Percentiles rank a stretch among this genome's conserved stretches.
Conservation (phyloP, 2,329 filamentous ascomycete species). For the Arthrinium phaeospermum region DNA sequence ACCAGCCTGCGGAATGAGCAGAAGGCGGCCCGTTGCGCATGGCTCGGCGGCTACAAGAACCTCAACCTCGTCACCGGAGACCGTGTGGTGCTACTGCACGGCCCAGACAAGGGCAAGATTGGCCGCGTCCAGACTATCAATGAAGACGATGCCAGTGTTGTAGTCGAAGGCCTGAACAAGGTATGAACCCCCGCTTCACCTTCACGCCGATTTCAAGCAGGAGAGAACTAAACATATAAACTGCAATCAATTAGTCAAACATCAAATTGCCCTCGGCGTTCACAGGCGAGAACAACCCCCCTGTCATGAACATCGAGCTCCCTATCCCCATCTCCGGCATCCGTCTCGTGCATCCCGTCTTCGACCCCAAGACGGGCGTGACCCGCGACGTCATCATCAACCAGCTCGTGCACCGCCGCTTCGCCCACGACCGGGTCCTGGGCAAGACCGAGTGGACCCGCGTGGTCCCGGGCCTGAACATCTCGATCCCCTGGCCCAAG, state of each 20-base stretch:
- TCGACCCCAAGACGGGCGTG: constrained; percentile 66
- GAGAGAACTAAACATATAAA: constrained; percentile 6
- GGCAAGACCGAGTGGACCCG: constrained; percentile 57
- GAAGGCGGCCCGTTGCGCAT: constrained; percentile 52
- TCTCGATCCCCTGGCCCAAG: constrained; percentile 78
- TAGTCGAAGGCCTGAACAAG: constrained; percentile 66
- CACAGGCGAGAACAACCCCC: constrained; percentile 39
- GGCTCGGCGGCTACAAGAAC: constrained; percentile 61
- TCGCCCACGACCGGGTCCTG: constrained; percentile 56
- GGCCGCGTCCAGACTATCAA: constrained; percentile 69
- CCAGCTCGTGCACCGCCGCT: constrained; percentile 62
- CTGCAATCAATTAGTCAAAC: constrained; percentile 41
- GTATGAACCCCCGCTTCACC: constrained; percentile 51
- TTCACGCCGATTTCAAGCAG: background rate
- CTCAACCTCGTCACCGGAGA: constrained; percentile 73
- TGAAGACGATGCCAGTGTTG: constrained; percentile 59
- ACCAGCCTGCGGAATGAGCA: constrained; percentile 43
- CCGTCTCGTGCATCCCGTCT: constrained; percentile 80
- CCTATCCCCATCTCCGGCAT: constrained; percentile 73
- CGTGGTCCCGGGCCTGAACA: constrained; percentile 73
- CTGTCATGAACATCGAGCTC: constrained; percentile 54
- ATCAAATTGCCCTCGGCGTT: constrained; percentile 47
- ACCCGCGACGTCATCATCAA: constrained; percentile 80
- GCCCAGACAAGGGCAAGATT: constrained; percentile 83
- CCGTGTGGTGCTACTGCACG: constrained; percentile 80